These are phyloP conservation scores for Saccharomyces jurei DNA, from an alignment of 805 yeast genomes.

Conservation along the genomic window DNA sequence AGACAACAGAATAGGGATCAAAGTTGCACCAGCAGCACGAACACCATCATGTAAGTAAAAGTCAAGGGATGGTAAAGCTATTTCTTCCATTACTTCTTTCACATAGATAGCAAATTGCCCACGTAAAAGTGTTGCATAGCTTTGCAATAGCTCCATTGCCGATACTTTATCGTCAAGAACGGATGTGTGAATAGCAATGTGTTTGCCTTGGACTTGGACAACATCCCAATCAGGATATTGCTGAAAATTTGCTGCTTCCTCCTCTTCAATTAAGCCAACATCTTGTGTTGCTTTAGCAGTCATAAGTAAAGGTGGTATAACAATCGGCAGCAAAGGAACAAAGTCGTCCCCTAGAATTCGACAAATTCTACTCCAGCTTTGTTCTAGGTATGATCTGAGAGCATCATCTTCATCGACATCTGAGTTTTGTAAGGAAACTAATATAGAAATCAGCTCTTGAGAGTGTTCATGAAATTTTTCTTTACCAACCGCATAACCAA, in stretches of 20 bases:
- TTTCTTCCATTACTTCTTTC: slow-evolving; percentile 63
- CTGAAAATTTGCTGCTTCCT: slow-evolving; percentile 76
- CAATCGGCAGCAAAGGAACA: slow-evolving; percentile 71
- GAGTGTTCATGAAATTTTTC: slow-evolving; percentile 76
- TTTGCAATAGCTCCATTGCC: slow-evolving; percentile 80
- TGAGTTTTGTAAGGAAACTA: slow-evolving; percentile 61
- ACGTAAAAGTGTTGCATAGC: slow-evolving; percentile 77
- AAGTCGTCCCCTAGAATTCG: slow-evolving; percentile 78
- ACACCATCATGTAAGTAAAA: slow-evolving; percentile 93
- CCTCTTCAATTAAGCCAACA: slow-evolving; percentile 77
- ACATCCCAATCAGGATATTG: slow-evolving; percentile 94
- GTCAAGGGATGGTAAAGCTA: slow-evolving; percentile 81
- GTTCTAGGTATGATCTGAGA: slow-evolving; percentile 75
- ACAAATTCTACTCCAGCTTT: slow-evolving; percentile 94
- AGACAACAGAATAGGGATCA: slow-evolving; percentile 68
- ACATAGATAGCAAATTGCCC: slow-evolving; percentile 80
- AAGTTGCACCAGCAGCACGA: slow-evolving; percentile 79
- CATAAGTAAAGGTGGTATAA: slow-evolving; percentile 78
- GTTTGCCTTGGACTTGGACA: slow-evolving; percentile 81
- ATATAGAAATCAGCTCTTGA: slow-evolving; percentile 61
- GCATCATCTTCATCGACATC: slow-evolving; percentile 70
- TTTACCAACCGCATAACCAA: slow-evolving; percentile 90
- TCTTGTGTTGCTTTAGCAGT: slow-evolving; percentile 89
- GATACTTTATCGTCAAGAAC: slow-evolving; percentile 87
- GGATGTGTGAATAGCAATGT: slow-evolving; percentile 90